These are phyloP conservation scores for Backusella sp. DNA, from an alignment of 192 early-diverging fungal species.

Conservation along the genomic window DNA sequence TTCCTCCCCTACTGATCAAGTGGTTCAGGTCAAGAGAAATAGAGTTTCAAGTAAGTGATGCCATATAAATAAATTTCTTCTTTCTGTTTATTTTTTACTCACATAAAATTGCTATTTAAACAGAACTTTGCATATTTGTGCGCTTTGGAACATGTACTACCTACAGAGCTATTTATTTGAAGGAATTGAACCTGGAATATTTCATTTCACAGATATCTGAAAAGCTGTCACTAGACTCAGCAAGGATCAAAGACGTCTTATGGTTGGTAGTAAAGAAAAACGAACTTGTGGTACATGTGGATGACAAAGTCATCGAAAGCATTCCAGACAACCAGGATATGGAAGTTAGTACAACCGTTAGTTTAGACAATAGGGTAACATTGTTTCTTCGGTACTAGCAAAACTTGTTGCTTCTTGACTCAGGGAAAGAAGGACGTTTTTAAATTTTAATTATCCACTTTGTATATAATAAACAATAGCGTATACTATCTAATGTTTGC, in stretches of 20 bases:
- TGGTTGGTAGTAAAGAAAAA: slow-evolving; percentile 31
- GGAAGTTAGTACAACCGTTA: slow-evolving; percentile 39
- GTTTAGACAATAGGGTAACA: background rate
- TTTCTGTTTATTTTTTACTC: background rate
- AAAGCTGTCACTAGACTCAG: slow-evolving; percentile 37
- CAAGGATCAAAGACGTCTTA: background rate
- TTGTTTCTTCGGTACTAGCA: background rate
- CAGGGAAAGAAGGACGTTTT: background rate
- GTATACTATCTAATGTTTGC: background rate
- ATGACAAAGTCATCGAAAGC: slow-evolving; percentile 57
- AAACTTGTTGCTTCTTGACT: background rate
- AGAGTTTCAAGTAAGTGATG: slow-evolving; percentile 31
- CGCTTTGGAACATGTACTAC: slow-evolving; percentile 51
- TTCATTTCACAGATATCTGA: slow-evolving; percentile 47
- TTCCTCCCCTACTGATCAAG: background rate
- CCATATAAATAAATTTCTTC: background rate
- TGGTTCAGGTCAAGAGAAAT: slow-evolving; percentile 18
- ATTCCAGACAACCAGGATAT: slow-evolving; percentile 68
- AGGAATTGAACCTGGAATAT: slow-evolving; percentile 49
- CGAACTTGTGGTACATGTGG: slow-evolving; percentile 50
- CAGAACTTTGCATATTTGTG: slow-evolving; percentile 56
- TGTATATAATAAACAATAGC: background rate
- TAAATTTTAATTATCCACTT: background rate
- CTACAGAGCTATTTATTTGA: slow-evolving; percentile 65
- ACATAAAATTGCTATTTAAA: background rate